Percentiles rank a stretch among this genome's conserved stretches.
These are phyloP conservation scores for Euphorbia schlechtendalii DNA, from an alignment of 441 rosid species.

Conservation along the genomic window DNA sequence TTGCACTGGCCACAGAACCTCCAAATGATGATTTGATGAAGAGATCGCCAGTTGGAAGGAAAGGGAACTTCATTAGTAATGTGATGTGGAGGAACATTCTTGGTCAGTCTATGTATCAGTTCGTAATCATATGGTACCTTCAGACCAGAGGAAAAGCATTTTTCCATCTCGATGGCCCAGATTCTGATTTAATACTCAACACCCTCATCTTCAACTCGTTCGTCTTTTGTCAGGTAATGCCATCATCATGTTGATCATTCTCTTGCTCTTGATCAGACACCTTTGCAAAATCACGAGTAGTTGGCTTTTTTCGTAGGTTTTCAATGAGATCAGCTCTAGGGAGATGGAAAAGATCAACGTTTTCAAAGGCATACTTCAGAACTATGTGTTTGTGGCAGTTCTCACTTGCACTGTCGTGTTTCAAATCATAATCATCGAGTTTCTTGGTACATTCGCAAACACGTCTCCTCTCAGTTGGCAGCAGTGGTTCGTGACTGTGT, in stretches of 20 bases:
- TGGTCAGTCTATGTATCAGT: conserved; percentile 43
- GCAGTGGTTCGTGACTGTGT: conserved; percentile 56
- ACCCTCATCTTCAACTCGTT: conserved; percentile 49
- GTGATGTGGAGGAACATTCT: conserved; percentile 50
- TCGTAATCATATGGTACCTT: conserved; percentile 28
- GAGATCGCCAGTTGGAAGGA: conserved; percentile 40
- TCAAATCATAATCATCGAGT: conserved; percentile 41
- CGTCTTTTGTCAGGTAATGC: conserved; percentile 62
- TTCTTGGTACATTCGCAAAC: conserved; percentile 39
- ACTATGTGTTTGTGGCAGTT: conserved; percentile 31
- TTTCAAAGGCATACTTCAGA: conserved; percentile 39
- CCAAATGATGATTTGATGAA: conserved; percentile 42
- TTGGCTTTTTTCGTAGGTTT: conserved; percentile 24
- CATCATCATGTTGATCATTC: background rate
- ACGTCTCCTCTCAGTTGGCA: conserved; percentile 41
- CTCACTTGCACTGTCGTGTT: conserved; percentile 30
- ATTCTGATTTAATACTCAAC: conserved; percentile 30
- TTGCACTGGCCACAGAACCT: conserved; percentile 50
- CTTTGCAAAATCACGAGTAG: background rate
- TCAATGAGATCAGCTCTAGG: conserved; percentile 50
- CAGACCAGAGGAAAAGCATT: conserved; percentile 36
- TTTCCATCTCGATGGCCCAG: conserved; percentile 33
- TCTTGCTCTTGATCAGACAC: too few relatives aligned
- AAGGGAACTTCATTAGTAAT: conserved; percentile 34
- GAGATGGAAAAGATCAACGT: conserved; percentile 45